Base-by-base conservation (phyloP, 2,329 filamentous ascomycete species). In the Hymenoscyphus albidus region DNA sequence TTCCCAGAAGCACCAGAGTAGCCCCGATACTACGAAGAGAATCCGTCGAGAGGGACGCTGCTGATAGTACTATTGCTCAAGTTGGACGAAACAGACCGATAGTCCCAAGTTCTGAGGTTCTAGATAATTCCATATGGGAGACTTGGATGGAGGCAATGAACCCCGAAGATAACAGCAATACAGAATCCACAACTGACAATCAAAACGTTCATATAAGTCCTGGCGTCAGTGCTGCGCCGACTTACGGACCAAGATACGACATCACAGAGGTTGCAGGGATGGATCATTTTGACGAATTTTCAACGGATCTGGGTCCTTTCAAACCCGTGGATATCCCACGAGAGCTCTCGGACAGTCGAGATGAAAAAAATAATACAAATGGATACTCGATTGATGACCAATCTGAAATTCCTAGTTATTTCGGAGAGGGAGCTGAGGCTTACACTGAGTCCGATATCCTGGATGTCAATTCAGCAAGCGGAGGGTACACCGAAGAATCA, bases 41-140 rank as follows among this genome's bases (percentile, higher is more conserved):
- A 18, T 69, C 70, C 14, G 64, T 69, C 39, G 62, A 67, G 10
- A 18, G 61, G 12, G 44, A 51, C 3, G n/a, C 22, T 51, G 64
- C 66, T 39, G 65, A 69, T 10, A 74, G 72, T 60, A 69, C 68
- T 27, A 54, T 68, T 35, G 73, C 70, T 14, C 68, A 73, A 51
- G 62, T 73, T 42, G 73, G 72, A 57, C 61, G 59, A 40, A 39
- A 35, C 13, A 65, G 66, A 32, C 38, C 65, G 14, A 60, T 64
- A 3, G 59, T 72, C 10, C 64, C 68, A 14, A 66, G 64, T 35
- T 72, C 72, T 14, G 69, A 73, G 60, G 35, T 63, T n/a, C 9
- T 69, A 13, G 69, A 74, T 10, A 70, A 74, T 51, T 66, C 73
- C 5, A 64, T 68, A 51, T 75, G 74, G 74, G 64, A 70, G 54